Conservation (phyloP, 768 basidiomycete genomes). For the Suillus alpinus region DNA sequence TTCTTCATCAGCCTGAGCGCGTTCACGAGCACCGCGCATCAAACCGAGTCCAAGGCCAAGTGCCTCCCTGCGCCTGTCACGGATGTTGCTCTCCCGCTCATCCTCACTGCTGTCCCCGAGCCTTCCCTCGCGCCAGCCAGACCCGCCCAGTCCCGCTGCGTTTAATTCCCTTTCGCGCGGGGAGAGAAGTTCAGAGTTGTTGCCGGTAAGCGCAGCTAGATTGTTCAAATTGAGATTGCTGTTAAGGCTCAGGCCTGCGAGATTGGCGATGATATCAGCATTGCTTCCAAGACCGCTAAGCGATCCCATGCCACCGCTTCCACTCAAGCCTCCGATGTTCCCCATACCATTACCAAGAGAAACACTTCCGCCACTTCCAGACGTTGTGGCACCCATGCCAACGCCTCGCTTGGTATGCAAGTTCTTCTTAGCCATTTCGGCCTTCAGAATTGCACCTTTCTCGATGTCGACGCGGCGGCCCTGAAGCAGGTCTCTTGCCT, state of each 20-base stretch:
- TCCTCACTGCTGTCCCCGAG: constrained; percentile 32
- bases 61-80: constrained; percentile 39
- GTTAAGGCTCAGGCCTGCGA: constrained; percentile 30
- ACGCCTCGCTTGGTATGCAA: constrained; percentile 92
- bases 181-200: constrained; percentile 32
- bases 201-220: constrained; percentile 21
- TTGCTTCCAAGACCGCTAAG: constrained; percentile 25
- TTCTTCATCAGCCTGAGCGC: constrained; percentile 57
- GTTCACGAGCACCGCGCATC: constrained; percentile 57
- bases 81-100: constrained; percentile 42
- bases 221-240: constrained; percentile 24
- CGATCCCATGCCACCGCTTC: constrained; percentile 25
- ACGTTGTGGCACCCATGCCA: constrained; percentile 50
- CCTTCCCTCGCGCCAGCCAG: constrained; percentile 36
- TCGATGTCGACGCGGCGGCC: constrained; percentile 90
- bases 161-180: constrained; percentile 42
- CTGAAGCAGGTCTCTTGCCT: constrained; percentile 84
- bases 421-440: constrained; percentile 99
- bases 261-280: constrained; percentile 26
- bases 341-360: constrained; percentile 26
- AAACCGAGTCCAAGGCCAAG: constrained; percentile 35
- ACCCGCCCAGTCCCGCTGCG: constrained; percentile 43
- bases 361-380: constrained; percentile 25
- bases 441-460: constrained; percentile 90
- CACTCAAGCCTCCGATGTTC: constrained; percentile 21